Percentiles rank a stretch among this genome's conserved stretches.
Evolutionary conservation across 192 early-diverging fungal species (phyloP).

Genomic region (Allomyces macrogynus): DNA sequence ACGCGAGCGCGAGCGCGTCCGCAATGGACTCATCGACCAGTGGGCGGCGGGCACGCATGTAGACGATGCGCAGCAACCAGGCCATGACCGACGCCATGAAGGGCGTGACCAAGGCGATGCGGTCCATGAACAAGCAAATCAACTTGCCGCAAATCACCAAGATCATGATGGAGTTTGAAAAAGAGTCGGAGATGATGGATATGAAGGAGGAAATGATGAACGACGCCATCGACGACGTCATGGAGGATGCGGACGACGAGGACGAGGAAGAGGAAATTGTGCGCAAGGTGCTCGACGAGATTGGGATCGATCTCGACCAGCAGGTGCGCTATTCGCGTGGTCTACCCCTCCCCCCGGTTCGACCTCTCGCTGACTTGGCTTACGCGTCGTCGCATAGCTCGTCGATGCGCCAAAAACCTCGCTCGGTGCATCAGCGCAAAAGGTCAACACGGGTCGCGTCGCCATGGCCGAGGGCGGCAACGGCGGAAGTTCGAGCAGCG

Average conservation of each 20-base stretch:
- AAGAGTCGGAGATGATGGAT: slow-evolving; percentile 87
- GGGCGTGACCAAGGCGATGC: slow-evolving; percentile 91
- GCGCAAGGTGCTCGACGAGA: slow-evolving; percentile 85
- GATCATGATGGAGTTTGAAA: slow-evolving; percentile 96
- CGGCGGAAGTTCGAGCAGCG: slow-evolving; percentile 12
- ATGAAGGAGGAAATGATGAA: slow-evolving; percentile 99
- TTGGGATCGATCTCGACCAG: slow-evolving; percentile 61
- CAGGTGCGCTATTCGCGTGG: slow-evolving; percentile 33
- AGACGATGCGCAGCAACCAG: slow-evolving; percentile 84
- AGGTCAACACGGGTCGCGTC: slow-evolving; percentile 11
- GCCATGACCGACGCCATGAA: slow-evolving; percentile 89
- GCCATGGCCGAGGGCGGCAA: slow-evolving; percentile 22
- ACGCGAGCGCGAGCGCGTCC: neutral
- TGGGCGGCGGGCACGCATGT: neutral
- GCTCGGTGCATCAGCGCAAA: neutral
- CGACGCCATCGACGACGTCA: slow-evolving; percentile 88
- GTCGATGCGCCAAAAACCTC: neutral
- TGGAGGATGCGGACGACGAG: slow-evolving; percentile 88
- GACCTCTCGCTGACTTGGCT: too few relatives aligned
- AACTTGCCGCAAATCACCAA: slow-evolving; percentile 83
- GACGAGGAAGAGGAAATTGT: slow-evolving; percentile 79
- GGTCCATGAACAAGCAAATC: slow-evolving; percentile 82
- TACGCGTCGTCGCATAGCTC: neutral
- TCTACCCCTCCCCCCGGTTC: neutral
- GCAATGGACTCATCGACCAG: too few relatives aligned